These are phyloP conservation scores for Acanthochlamys bracteata DNA, from an alignment of 106 monocot species.

Conservation along the genomic window DNA sequence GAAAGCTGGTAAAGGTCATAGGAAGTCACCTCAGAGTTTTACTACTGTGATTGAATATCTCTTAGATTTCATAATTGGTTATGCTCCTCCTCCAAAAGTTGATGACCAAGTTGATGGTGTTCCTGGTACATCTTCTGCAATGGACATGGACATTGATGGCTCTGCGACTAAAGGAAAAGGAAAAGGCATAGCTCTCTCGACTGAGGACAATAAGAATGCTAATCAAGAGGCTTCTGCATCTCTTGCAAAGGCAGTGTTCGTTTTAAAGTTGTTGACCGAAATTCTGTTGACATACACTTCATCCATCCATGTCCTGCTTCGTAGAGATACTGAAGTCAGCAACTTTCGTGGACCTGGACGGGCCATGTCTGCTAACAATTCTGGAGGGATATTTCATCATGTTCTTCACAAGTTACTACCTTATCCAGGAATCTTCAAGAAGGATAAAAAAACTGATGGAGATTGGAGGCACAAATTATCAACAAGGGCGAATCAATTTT, in stretches of 20 bases:
- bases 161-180: conserved; percentile 65
- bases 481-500: conserved; percentile 82
- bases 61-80: conserved; percentile 57
- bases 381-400: conserved; percentile 73
- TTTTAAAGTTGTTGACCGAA: conserved; percentile 91
- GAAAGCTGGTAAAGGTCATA: conserved; percentile 62
- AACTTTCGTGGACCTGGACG: conserved; percentile 27
- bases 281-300: conserved; percentile 83
- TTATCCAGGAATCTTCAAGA: conserved; percentile 53
- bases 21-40: conserved; percentile 87
- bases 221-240: conserved; percentile 68
- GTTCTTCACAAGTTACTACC: conserved; percentile 89
- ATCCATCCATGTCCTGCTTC: conserved; percentile 78
- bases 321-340: conserved; percentile 75
- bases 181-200: conserved; percentile 56
- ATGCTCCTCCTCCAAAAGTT: conserved; percentile 39
- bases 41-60: conserved; percentile 78
- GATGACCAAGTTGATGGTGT: conserved; percentile 33
- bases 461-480: conserved; percentile 96
- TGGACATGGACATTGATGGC: conserved; percentile 88
- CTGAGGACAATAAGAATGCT: conserved; percentile 44
- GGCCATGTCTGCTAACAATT: conserved; percentile 9
- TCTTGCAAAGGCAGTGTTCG: conserved; percentile 85
- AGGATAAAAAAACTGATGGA: conserved; percentile 79
- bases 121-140: conserved; percentile 19